Percentiles rank a stretch among this genome's conserved stretches.
These are phyloP conservation scores for Podaxis sp. DNA, from an alignment of 768 basidiomycete species.

Conservation along the genomic window DNA sequence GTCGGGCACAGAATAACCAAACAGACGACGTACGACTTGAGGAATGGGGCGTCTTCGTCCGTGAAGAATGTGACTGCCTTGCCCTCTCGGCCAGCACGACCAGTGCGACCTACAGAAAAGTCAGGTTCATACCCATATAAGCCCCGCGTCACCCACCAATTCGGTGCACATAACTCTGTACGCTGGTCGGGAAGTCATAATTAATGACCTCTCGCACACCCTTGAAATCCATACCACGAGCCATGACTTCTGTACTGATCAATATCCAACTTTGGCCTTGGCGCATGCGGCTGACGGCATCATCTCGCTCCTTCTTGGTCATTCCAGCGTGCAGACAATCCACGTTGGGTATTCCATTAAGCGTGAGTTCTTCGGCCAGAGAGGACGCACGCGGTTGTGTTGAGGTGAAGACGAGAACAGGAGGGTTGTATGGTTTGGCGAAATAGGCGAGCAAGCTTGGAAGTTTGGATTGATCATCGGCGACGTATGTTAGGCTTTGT, in stretches of 20 bases:
- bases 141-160: constrained; percentile 54
- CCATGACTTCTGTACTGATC: constrained; percentile 97
- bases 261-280: constrained; percentile 92
- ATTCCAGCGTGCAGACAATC: constrained; percentile 92
- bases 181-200: constrained; percentile 94
- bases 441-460: constrained; percentile 83
- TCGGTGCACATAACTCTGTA: constrained; percentile 94
- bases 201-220: constrained; percentile 94
- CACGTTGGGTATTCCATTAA: constrained; percentile 77
- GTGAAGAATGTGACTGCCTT: constrained; percentile 97
- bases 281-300: constrained; percentile 82
- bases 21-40: constrained; percentile 67
- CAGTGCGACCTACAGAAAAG: constrained; percentile 72
- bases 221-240: constrained; percentile 97
- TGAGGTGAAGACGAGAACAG: constrained; percentile 88
- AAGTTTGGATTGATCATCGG: constrained; percentile 92
- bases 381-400: constrained; percentile 84
- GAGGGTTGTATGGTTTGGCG: constrained; percentile 81
- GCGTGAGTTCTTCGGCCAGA: constrained; percentile 74
- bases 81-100: constrained; percentile 88
- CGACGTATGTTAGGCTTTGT: constrained; percentile 88
- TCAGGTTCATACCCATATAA: background rate
- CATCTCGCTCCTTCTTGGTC: constrained; percentile 83
- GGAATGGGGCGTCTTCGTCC: constrained; percentile 85
- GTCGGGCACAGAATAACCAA: constrained; percentile 1